Evolutionary conservation across 2,329 filamentous ascomycete species (phyloP), one percentile per base, ranked within the genome.

Genomic region (Talaromyces sp.): DNA sequence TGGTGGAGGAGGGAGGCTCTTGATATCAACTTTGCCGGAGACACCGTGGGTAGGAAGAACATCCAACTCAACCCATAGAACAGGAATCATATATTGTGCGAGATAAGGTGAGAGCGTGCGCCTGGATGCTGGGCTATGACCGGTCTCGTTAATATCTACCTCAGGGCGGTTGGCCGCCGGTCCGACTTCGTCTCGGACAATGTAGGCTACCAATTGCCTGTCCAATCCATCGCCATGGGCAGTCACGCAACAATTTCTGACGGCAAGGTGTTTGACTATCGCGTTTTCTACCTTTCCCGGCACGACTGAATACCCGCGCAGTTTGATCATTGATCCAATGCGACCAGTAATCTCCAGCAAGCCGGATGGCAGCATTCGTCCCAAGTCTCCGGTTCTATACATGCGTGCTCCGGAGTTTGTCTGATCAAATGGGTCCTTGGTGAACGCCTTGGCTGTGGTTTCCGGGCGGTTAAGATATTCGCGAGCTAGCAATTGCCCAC

Each of bases 1-100:
- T 1, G 81, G 83, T 0, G 89, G 89, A 0, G 85, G 77, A 29
- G 90, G 90, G 14, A 93, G 80, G 13, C 82, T 80, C 71, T 90
- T 90, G 59, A 89, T 79, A 67, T 93, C 88, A 21, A 87, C 85
- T 75, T 93, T 93, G 21, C 90, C 90, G 14, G 89, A 93, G 1
- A 93, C 90, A 55, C 85, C 86, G 66, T 91, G 87, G 0, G 89
- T 92, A 0, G 90, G 90, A 5, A 93, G 75, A 62, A 83, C 82
- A 2, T 88, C 83, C 32, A 93, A 75, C 68, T 89, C 84, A 41
- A 93, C 86, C 90, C 90, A 93, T 3, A 92, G 73, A 0, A 88
- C 82, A 0, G 90, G 90, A 58, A 93, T 88, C 90, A 93, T 93
- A 74, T 93, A 93, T 63, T 90, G 89, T 1, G 90, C 90, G 31